These are phyloP conservation scores for Rheum nobile DNA, from an alignment of 148 eudicot species.

Conservation along the genomic window DNA sequence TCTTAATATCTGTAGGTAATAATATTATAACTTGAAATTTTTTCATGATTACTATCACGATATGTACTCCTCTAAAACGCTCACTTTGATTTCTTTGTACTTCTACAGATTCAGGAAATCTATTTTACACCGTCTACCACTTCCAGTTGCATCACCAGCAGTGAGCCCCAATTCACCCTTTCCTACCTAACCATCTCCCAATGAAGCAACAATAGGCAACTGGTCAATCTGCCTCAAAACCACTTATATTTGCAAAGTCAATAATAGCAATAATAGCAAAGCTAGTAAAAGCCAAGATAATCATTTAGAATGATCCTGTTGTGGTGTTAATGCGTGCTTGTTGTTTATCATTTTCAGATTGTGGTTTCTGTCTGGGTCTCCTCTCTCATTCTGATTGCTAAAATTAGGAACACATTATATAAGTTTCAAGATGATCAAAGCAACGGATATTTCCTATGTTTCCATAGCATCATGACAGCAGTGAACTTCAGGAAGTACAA, in stretches of 20 bases:
- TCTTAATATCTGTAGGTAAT: too few species aligned
- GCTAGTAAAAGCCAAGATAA: neutral
- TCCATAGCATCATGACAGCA: too few species aligned
- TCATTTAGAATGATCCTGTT: neutral
- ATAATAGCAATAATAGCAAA: neutral
- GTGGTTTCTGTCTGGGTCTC: too few species aligned
- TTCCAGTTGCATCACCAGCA: constrained; percentile 33
- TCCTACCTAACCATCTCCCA: neutral
- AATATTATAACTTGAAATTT: too few species aligned
- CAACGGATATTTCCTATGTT: too few species aligned
- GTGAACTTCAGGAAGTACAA: too few species aligned
- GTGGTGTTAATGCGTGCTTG: neutral
- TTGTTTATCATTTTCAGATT: too few species aligned
- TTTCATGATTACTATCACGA: neutral
- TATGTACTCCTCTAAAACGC: neutral
- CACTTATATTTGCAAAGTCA: neutral
- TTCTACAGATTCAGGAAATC: constrained; percentile 76
- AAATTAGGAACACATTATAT: too few species aligned
- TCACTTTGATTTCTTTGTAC: constrained; percentile 11
- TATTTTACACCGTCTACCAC: constrained; percentile 69
- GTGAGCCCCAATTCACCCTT: constrained; percentile 18
- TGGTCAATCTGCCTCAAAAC: neutral
- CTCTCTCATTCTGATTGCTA: too few species aligned
- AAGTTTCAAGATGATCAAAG: too few species aligned
- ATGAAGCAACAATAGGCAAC: neutral